A percentile compares a stretch with the other conserved stretches of the same genome.
Evolutionary conservation across 139 green algal species (phyloP).

Genomic region (Tetraselmis chui): DNA sequence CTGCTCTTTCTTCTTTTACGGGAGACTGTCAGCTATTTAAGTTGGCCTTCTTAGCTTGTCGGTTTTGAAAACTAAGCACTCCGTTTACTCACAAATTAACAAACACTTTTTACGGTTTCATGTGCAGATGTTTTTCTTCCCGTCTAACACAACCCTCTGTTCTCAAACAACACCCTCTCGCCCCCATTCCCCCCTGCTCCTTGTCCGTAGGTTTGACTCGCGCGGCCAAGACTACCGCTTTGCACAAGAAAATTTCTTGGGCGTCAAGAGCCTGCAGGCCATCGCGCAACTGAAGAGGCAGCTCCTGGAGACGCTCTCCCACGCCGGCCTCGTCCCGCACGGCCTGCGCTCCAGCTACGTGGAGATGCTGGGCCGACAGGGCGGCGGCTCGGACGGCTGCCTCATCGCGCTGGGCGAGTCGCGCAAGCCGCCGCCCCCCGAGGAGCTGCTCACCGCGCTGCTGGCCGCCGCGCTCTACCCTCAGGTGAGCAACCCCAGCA

Average conservation of each 20-base stretch:
- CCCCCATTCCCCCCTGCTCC: no score
- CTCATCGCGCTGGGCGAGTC: slow-evolving; percentile 8
- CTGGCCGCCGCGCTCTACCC: slow-evolving; percentile 21
- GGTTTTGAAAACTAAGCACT: no score
- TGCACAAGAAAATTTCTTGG: slow-evolving; percentile 14
- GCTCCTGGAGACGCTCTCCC: slow-evolving; percentile 15
- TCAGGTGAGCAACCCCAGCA: background rate
- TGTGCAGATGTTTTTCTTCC: no score
- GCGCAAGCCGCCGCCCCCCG: background rate
- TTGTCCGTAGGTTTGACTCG: background rate
- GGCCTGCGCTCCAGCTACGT: slow-evolving; percentile 5
- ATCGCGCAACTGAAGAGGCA: slow-evolving; percentile 18
- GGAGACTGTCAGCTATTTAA: no score
- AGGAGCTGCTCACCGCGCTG: slow-evolving; percentile 13
- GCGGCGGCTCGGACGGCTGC: slow-evolving; percentile 4
- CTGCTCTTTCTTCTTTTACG: no score
- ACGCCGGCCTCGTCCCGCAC: slow-evolving; percentile 4
- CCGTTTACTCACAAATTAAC: no score
- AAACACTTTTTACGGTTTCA: no score
- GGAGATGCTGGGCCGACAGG: slow-evolving; percentile 2
- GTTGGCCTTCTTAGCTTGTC: no score
- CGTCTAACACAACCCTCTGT: background rate
- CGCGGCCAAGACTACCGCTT: slow-evolving; percentile 4
- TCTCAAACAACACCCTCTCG: background rate
- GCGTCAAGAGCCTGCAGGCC: slow-evolving; percentile 20